A percentile compares a stretch with the other conserved stretches of the same genome.
Conservation (phyloP, 2,329 filamentous ascomycete species). For the Fusarium zealandicum region DNA sequence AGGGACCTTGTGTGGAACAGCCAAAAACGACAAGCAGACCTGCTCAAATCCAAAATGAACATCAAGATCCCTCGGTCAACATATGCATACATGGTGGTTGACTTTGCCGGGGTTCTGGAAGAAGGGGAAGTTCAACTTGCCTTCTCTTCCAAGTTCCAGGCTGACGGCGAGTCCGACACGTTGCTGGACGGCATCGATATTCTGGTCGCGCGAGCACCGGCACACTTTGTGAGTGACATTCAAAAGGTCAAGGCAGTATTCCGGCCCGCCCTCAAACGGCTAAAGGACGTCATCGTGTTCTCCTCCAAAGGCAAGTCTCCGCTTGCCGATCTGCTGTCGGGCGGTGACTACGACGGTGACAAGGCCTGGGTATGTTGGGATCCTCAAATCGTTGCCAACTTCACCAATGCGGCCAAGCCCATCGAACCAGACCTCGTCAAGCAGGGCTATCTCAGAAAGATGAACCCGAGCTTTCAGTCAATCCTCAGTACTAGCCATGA, state of each 20-base stretch:
- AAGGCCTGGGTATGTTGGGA: constrained; percentile 83
- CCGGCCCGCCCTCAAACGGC: constrained; percentile 65
- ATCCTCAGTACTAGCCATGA: constrained; percentile 45
- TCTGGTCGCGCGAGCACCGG: constrained; percentile 73
- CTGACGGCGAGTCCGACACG: constrained; percentile 60
- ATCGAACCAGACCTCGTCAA: constrained; percentile 52
- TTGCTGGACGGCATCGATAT: constrained; percentile 65
- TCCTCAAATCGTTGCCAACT: constrained; percentile 67
- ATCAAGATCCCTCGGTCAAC: constrained; percentile 68
- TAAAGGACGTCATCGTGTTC: constrained; percentile 85
- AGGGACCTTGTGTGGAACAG: constrained; percentile 56
- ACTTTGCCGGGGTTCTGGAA: constrained; percentile 66
- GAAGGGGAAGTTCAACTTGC: constrained; percentile 73
- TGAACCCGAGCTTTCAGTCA: constrained; percentile 55
- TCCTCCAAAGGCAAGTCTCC: constrained; percentile 66
- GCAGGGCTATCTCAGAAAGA: constrained; percentile 57
- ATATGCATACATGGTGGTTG: constrained; percentile 71
- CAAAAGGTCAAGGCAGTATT: constrained; percentile 70
- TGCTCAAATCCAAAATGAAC: constrained; percentile 63
- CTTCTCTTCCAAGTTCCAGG: constrained; percentile 71
- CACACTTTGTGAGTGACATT: constrained; percentile 74
- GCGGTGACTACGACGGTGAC: constrained; percentile 85
- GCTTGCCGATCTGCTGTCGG: constrained; percentile 74
- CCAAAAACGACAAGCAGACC: constrained; percentile 60
- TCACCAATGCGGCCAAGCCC: constrained; percentile 61